Conservation (phyloP, 2,329 filamentous ascomycete species). For the Pseudocercospora pini-densiflorae region DNA sequence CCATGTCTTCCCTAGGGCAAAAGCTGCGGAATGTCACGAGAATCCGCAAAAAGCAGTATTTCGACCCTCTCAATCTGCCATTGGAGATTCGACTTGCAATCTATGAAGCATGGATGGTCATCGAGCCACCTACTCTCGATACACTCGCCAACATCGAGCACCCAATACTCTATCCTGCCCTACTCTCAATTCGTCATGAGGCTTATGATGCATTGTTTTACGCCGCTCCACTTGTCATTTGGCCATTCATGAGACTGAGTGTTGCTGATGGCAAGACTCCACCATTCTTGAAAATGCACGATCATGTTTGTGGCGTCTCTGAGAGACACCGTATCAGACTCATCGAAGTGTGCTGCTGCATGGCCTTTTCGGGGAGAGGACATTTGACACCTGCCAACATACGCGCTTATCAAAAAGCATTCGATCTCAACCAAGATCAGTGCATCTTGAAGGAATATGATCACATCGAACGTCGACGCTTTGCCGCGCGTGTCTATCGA, state of each 20-base stretch:
- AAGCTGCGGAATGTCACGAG: neutral
- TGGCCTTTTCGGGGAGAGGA: no score
- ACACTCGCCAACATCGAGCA: neutral
- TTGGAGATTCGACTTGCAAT: neutral
- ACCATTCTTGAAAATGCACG: neutral
- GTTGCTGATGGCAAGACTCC: neutral
- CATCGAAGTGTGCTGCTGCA: neutral
- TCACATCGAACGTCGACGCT: no score
- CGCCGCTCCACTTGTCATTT: conserved; percentile 2
- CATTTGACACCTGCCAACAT: no score
- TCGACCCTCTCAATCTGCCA: neutral
- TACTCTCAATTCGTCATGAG: neutral
- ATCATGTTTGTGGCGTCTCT: neutral
- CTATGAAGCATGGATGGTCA: conserved; percentile 2
- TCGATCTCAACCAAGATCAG: no score
- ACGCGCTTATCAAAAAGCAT: no score
- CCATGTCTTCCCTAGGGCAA: neutral
- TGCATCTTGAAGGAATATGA: no score
- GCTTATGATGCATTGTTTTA: neutral
- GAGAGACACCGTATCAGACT: neutral
- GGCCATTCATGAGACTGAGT: neutral
- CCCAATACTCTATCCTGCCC: neutral
- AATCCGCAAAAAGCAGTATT: neutral
- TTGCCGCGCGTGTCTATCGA: no score
- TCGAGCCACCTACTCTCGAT: neutral